Percentiles rank a stretch among this genome's conserved stretches.
Evolutionary conservation across 2,329 filamentous ascomycete species (phyloP).

Genomic region (Ceratocystis huliohia): DNA sequence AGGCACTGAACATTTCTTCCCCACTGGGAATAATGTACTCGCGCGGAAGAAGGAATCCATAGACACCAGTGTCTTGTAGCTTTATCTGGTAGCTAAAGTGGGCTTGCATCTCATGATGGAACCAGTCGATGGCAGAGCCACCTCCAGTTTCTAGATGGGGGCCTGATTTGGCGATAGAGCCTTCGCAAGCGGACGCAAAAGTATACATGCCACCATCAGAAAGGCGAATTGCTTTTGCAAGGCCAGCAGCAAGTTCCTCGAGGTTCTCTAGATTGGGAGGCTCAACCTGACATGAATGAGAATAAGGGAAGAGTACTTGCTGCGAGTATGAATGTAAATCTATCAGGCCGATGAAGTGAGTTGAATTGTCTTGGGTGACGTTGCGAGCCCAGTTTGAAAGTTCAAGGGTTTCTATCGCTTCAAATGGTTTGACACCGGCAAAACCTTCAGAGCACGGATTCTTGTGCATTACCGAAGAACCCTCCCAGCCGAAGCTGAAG

Average conservation of each 20-base stretch:
- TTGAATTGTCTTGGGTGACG: slow-evolving; percentile 56
- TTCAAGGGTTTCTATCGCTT: slow-evolving; percentile 62
- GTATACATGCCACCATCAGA: slow-evolving; percentile 63
- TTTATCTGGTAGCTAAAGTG: slow-evolving; percentile 90
- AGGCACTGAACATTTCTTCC: slow-evolving; percentile 70
- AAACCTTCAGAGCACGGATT: slow-evolving; percentile 91
- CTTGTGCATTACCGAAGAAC: slow-evolving; percentile 40
- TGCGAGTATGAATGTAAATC: slow-evolving; percentile 94
- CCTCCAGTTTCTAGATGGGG: slow-evolving; percentile 58
- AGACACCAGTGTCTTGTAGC: slow-evolving; percentile 80
- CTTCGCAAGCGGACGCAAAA: slow-evolving; percentile 76
- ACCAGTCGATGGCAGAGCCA: slow-evolving; percentile 85
- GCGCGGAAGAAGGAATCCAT: slow-evolving; percentile 79
- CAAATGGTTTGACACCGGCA: slow-evolving; percentile 69
- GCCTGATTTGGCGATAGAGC: slow-evolving; percentile 26
- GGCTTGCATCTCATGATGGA: slow-evolving; percentile 75
- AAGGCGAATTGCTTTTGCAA: slow-evolving; percentile 80
- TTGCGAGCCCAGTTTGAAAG: slow-evolving; percentile 75
- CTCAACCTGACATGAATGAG: slow-evolving; percentile 63
- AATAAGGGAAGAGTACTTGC: slow-evolving; percentile 84
- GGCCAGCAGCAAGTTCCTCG: slow-evolving; percentile 73
- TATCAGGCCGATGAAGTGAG: slow-evolving; percentile 69
- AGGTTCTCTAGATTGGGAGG: slow-evolving; percentile 86
- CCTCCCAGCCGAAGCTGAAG: slow-evolving; percentile 77
- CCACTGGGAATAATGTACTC: slow-evolving; percentile 82